These are phyloP conservation scores for Solanum chmielewskii DNA, from an alignment of 257 asterid genomes.

Conservation along the genomic window DNA sequence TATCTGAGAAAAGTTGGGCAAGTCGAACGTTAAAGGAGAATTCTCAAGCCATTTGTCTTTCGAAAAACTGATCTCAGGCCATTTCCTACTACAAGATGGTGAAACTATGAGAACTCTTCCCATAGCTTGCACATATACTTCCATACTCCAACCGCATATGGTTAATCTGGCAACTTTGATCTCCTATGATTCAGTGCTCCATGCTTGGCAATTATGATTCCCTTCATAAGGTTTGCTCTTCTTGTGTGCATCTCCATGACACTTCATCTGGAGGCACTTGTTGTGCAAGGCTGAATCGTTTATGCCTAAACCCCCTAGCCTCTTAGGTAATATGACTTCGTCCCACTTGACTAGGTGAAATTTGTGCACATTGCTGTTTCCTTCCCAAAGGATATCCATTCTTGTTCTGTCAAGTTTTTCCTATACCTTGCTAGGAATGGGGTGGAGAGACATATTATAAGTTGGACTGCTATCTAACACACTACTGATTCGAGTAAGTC, in stretches of 20 bases:
- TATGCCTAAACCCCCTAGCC: neutral
- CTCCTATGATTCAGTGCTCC: neutral
- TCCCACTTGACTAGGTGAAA: neutral
- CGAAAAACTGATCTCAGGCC: neutral
- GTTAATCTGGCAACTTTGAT: neutral
- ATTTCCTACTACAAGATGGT: neutral
- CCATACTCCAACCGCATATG: neutral
- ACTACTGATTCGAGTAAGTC: neutral
- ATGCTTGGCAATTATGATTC: neutral
- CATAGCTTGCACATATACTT: neutral
- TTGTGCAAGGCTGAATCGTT: neutral
- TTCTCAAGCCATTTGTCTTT: neutral
- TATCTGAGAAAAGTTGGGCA: neutral
- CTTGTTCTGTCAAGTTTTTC: neutral
- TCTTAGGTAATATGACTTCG: neutral
- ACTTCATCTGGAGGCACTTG: neutral
- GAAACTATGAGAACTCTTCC: neutral
- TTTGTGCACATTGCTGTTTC: neutral
- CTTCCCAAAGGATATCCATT: neutral
- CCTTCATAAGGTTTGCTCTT: neutral
- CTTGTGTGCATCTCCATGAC: neutral
- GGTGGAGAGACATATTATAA: neutral
- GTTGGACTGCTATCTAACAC: neutral
- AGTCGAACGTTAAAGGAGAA: neutral
- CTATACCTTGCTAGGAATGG: neutral